A percentile compares a stretch with the other conserved stretches of the same genome.
phyloP scores from a whole-genome alignment of 2,329 filamentous ascomycete species.

The Trichoderma sp. region DNA sequence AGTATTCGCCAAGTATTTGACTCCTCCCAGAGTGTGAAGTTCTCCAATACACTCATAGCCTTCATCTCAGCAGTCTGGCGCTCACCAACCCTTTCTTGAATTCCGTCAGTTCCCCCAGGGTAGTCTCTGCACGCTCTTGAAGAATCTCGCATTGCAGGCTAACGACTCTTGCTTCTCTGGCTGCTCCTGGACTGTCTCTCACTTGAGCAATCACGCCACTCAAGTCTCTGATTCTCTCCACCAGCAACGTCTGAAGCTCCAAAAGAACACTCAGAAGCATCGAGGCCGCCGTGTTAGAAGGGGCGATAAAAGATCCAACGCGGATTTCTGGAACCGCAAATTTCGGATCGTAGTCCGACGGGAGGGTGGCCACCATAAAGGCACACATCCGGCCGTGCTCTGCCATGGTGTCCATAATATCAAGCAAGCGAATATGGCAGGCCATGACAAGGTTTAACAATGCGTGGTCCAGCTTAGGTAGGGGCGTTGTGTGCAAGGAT shows the following conservation, averaged over 20 bases:
- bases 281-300: constrained; percentile 39
- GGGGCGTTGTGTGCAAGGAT: constrained; percentile 28
- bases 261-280: constrained; percentile 41
- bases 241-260: constrained; percentile 39
- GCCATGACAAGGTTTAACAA: constrained; percentile 44
- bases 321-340: constrained; percentile 47
- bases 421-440: constrained; percentile 45
- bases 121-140: constrained; percentile 32
- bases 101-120: constrained; percentile 31
- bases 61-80: not conserved
- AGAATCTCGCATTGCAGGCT: constrained; percentile 38
- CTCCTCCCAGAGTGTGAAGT: no score
- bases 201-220: constrained; percentile 19
- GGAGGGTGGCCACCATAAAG: constrained; percentile 36
- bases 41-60: not conserved
- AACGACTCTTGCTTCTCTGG: constrained; percentile 34
- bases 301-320: constrained; percentile 46
- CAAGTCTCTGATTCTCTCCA: constrained; percentile 31
- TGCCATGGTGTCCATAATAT: constrained; percentile 44
- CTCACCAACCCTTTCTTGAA: constrained; percentile 17
- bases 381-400: constrained; percentile 41
- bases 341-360: constrained; percentile 37
- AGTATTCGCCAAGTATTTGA: not conserved
- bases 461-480: constrained; percentile 39
- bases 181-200: constrained; percentile 16